Evolutionary conservation across 257 asterid species (phyloP).

Genomic region (Solanum virginianum): DNA sequence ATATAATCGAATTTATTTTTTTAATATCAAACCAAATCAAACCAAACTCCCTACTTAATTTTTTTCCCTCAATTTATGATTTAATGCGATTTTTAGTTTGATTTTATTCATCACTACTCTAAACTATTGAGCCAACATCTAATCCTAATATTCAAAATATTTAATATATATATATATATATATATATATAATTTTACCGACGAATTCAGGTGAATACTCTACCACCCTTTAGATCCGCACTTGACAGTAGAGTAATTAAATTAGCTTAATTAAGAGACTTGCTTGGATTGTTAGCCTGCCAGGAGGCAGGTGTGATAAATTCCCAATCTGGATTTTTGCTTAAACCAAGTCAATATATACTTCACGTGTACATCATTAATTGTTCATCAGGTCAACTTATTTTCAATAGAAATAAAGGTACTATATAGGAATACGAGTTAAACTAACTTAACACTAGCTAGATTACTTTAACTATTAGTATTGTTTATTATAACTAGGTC

Average conservation of each 20-base stretch:
- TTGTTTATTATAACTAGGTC: not conserved
- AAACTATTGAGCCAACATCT: too few species aligned
- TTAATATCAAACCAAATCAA: too few species aligned
- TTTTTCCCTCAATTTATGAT: too few species aligned
- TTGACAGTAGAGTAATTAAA: not conserved
- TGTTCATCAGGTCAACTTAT: slow-evolving; percentile 6
- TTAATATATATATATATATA: too few species aligned
- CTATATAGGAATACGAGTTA: not conserved
- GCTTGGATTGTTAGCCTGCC: not conserved
- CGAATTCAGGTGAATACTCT: not conserved
- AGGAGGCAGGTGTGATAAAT: not conserved
- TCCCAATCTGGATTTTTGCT: not conserved
- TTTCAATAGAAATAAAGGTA: not conserved
- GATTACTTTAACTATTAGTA: not conserved
- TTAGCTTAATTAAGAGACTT: not conserved
- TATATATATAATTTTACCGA: too few species aligned
- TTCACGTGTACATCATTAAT: slow-evolving; percentile 12
- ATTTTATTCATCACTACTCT: too few species aligned
- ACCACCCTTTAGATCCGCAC: not conserved
- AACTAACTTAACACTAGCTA: not conserved
- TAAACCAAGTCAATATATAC: not conserved
- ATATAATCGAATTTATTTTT: too few species aligned
- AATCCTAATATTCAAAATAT: too few species aligned
- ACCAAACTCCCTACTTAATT: too few species aligned
- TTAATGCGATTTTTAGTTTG: too few species aligned